A percentile compares a stretch with the other conserved stretches of the same genome.
phyloP scores from a whole-genome alignment of 441 rosid species.

The Gossypium schwendimanii region DNA sequence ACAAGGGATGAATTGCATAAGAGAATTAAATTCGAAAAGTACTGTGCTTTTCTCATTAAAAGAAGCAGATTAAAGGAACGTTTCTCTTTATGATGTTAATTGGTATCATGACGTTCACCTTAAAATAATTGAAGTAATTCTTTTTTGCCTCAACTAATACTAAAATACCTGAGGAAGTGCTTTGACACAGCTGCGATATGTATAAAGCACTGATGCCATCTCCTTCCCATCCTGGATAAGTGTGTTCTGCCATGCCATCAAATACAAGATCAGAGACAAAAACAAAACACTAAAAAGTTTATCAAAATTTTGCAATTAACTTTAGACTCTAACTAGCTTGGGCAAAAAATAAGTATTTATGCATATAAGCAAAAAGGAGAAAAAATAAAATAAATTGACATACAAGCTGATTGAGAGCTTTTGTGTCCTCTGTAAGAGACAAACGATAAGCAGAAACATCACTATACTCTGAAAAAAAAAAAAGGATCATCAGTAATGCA shows the following conservation, averaged over 20 bases:
- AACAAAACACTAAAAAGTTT: background rate
- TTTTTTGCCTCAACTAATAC: background rate
- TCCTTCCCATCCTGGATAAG: conserved; percentile 96
- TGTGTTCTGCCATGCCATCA: conserved; percentile 51
- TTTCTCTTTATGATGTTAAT: conserved; percentile 12
- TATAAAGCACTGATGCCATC: conserved; percentile 93
- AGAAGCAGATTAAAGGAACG: background rate
- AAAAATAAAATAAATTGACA: conserved; percentile 12
- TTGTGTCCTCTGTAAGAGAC: conserved; percentile 94
- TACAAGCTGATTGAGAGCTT: conserved; percentile 97
- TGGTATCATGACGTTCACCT: background rate
- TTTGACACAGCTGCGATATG: conserved; percentile 98
- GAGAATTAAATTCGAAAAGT: conserved; percentile 12
- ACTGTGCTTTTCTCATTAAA: background rate
- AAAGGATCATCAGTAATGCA: background rate
- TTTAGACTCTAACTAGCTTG: background rate
- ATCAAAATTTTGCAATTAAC: background rate
- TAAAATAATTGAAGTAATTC: background rate
- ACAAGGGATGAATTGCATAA: conserved; percentile 4
- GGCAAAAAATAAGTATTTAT: background rate
- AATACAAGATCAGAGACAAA: conserved; percentile 5
- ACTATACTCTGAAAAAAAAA: conserved; percentile 60
- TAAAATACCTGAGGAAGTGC: conserved; percentile 91
- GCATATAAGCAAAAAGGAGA: conserved; percentile 2
- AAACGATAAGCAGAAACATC: conserved; percentile 90